Evolutionary conservation across 805 yeast genomes (phyloP), one percentile per base, ranked within the genome.

Genomic region (Sugiyamaella marilandica): DNA sequence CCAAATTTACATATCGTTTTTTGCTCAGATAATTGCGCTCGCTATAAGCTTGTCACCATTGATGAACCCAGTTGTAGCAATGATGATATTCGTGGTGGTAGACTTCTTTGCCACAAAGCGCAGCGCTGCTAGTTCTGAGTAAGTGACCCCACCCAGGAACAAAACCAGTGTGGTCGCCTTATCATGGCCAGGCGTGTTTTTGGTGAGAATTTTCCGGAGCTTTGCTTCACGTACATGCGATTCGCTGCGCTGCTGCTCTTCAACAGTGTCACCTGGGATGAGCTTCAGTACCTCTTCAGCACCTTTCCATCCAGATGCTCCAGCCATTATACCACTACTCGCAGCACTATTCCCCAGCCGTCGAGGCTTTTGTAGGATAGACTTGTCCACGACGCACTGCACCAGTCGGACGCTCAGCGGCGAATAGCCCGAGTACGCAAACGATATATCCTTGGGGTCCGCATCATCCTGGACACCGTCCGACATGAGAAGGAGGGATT

Each of bases 141-240:
- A 76, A 0, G 97, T 88, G 7, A 91, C 71, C 0, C 99, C 98
- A 11, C 98, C 98, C 39, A 91, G 62, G 56, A 85, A 82, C 79
- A 49, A 87, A 59, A 55, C 88, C 62, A 54, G 68, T 50, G 64
- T 69, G 51, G 63, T 65, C 9, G 66, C 63, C 34, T 59, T 62
- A 32, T 58, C 64, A 50, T 70, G 63, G 2, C 62, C 62, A 4
- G 64, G 64, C n/a, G 62, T 54, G 50, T 68, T 68, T 32, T 69
- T 55, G 36, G 61, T 47, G 32, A 68, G 56, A 26, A 69, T 64
- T 24, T 66, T 64, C 13, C 70, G 58, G 18, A 68, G 60, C 47
- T 68, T 68, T 10, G 69, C 65, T 47, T 66, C 71, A 29, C 66
- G 56, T 7, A 59, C 56, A 9, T 58, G 51, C 21, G 57, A 13